A percentile compares a stretch with the other conserved stretches of the same genome.
Evolutionary conservation across 192 early-diverging fungal species (phyloP).

Genomic region (Phlyctochytrium arcticum): DNA sequence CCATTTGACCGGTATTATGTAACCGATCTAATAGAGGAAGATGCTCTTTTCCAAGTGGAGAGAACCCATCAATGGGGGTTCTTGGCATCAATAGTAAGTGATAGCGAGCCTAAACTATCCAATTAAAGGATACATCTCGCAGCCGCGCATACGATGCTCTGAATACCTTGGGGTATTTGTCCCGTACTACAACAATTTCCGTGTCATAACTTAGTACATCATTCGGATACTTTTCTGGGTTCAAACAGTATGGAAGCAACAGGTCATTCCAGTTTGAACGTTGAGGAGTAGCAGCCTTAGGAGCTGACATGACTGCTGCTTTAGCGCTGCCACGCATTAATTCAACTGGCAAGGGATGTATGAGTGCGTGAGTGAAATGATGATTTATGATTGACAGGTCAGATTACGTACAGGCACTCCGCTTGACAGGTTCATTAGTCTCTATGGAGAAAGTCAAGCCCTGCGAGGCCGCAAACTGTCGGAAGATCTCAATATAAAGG

Average conservation of each 20-base stretch:
- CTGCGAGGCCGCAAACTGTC: neutral
- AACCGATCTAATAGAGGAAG: slow-evolving; percentile 32
- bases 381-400: too few relatives aligned
- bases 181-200: slow-evolving; percentile 44
- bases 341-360: too few relatives aligned
- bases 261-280: slow-evolving; percentile 31
- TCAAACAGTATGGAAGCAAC: slow-evolving; percentile 34
- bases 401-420: neutral
- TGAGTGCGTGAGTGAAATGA: too few relatives aligned
- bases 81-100: slow-evolving; percentile 58
- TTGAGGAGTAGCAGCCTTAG: too few relatives aligned
- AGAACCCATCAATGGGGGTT: slow-evolving; percentile 30
- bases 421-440: neutral
- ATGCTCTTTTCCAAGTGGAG: slow-evolving; percentile 24
- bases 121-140: too few relatives aligned
- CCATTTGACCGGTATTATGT: slow-evolving; percentile 21
- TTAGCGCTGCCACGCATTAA: too few relatives aligned
- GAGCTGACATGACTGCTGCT: too few relatives aligned
- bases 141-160: too few relatives aligned
- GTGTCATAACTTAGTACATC: slow-evolving; percentile 38
- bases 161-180: slow-evolving; percentile 42
- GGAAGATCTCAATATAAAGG: neutral
- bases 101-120: slow-evolving; percentile 8
- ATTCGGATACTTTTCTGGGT: slow-evolving; percentile 34
- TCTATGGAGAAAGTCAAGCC: neutral